Conservation (phyloP, 306 rosid genomes). For the Quercus engelmannii region DNA sequence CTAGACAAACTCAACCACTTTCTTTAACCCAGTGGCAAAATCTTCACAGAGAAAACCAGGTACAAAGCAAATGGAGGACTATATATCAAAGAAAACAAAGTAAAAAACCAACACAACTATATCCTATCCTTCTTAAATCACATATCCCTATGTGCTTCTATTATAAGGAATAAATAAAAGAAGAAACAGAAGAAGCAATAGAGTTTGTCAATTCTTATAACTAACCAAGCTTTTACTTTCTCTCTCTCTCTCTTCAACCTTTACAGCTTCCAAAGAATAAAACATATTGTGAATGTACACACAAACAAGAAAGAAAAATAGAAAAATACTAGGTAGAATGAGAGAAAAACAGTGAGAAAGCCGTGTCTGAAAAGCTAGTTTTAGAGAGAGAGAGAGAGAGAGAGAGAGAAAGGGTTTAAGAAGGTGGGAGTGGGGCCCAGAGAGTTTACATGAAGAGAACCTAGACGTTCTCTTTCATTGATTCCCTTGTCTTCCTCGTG, state of each 20-base stretch:
- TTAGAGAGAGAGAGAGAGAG: no score
- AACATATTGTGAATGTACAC: not conserved
- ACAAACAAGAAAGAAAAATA: not conserved
- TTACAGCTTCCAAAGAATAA: not conserved
- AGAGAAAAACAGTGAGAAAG: not conserved
- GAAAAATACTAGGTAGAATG: not conserved
- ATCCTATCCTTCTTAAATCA: not conserved
- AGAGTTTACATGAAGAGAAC: conserved; percentile 43
- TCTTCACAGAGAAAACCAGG: not conserved
- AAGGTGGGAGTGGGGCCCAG: conserved; percentile 38
- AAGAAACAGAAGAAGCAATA: not conserved
- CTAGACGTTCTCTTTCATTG: conserved; percentile 22
- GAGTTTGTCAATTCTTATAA: not conserved
- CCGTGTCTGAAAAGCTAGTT: not conserved
- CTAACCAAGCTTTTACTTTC: not conserved
- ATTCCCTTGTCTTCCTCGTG: not conserved
- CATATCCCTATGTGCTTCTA: not conserved
- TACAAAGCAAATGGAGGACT: not conserved
- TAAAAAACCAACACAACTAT: not conserved
- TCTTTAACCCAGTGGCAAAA: not conserved
- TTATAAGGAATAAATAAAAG: not conserved
- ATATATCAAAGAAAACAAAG: not conserved
- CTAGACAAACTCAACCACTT: not conserved
- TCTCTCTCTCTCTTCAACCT: not conserved
- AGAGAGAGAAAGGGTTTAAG: not conserved